A percentile compares a stretch with the other conserved stretches of the same genome.
These are phyloP conservation scores for Usnea hakonensis DNA, from an alignment of 495 filamentous ascomycete genomes.

Conservation along the genomic window DNA sequence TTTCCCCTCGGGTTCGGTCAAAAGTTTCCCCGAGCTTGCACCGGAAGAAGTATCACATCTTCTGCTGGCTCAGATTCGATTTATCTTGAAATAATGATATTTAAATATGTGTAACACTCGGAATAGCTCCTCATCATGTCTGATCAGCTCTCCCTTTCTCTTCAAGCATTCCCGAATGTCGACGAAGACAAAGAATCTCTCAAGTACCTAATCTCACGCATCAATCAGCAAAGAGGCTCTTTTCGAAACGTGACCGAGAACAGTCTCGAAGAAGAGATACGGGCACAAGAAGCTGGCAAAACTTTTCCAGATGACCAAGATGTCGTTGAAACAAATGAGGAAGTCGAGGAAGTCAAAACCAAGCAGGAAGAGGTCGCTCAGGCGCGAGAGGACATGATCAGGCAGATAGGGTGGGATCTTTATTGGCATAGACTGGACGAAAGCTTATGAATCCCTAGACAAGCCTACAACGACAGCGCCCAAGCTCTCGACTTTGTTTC, in stretches of 20 bases:
- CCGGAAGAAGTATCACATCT: background rate
- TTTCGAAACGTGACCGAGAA: constrained; percentile 64
- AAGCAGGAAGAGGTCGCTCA: constrained; percentile 33
- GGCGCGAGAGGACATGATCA: constrained; percentile 47
- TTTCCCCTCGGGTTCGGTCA: background rate
- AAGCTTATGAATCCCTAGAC: constrained; percentile 29
- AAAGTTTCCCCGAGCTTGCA: background rate
- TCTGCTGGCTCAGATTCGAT: background rate
- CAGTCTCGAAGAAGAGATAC: constrained; percentile 52
- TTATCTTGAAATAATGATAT: background rate
- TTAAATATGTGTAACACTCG: no score
- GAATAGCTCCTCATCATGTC: background rate
- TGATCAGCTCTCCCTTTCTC: constrained; percentile 37
- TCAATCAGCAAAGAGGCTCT: constrained; percentile 65
- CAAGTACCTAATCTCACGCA: constrained; percentile 62
- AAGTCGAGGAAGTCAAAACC: constrained; percentile 23
- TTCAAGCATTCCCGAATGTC: constrained; percentile 52
- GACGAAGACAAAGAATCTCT: constrained; percentile 52
- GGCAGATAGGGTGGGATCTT: constrained; percentile 40
- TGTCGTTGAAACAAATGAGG: constrained; percentile 33
- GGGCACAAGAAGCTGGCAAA: constrained; percentile 37
- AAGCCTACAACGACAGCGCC: constrained; percentile 59
- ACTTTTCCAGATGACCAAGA: constrained; percentile 30
- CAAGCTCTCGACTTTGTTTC: constrained; percentile 77
- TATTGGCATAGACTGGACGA: constrained; percentile 6